Percentiles rank a stretch among this genome's conserved stretches.
Conservation (phyloP, 2,329 filamentous ascomycete species). For the Diaporthe citriasiana region DNA sequence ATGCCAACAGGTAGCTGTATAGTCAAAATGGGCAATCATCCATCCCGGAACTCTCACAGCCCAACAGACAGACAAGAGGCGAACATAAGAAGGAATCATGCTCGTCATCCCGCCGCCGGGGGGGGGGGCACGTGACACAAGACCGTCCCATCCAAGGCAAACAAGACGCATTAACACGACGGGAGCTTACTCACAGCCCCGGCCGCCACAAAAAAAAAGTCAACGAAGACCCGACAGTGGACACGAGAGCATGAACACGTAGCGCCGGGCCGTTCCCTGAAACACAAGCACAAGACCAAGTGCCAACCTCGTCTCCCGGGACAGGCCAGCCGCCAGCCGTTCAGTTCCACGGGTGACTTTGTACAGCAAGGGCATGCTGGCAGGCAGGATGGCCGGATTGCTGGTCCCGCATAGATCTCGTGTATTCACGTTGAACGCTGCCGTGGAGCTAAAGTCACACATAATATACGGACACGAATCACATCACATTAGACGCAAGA, state of each 20-base stretch:
- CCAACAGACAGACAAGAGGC: too few species aligned
- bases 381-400: too few species aligned
- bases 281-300: conserved; percentile 1
- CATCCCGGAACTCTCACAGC: too few species aligned
- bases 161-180: not conserved
- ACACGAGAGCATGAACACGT: not conserved
- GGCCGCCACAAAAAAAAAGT: not conserved
- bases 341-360: not conserved
- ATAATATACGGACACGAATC: not conserved
- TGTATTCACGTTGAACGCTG: not conserved
- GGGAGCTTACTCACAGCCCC: not conserved
- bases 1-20: too few species aligned
- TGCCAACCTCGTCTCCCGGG: not conserved
- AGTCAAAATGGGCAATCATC: too few species aligned
- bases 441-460: too few species aligned
- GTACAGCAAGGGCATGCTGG: not conserved
- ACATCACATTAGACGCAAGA: not conserved
- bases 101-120: too few species aligned
- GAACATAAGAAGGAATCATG: too few species aligned
- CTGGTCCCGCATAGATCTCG: not conserved
- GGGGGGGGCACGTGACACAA: too few species aligned
- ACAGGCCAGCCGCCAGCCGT: not conserved
- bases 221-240: not conserved
- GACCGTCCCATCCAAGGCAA: not conserved
- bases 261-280: conserved; percentile 11